Percentiles rank a stretch among this genome's conserved stretches.
Evolutionary conservation across 495 filamentous ascomycete genomes (phyloP).

Genomic region (Talaromyces trachyspermus): DNA sequence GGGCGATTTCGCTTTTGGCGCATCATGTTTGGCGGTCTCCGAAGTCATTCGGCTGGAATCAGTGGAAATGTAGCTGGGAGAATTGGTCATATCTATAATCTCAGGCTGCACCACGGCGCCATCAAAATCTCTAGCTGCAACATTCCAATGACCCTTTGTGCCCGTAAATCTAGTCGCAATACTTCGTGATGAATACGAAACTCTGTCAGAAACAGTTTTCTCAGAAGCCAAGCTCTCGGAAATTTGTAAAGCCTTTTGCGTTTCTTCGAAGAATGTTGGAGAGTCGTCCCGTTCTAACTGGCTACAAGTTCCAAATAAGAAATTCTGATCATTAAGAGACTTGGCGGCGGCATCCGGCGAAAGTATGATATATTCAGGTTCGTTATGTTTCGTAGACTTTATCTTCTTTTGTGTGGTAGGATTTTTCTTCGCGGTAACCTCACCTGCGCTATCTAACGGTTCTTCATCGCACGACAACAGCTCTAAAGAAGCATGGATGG

Average conservation of each 20-base stretch:
- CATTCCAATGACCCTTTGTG: conserved; percentile 55
- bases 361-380: conserved; percentile 47
- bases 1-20: background rate
- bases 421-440: conserved; percentile 17
- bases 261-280: conserved; percentile 56
- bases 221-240: conserved; percentile 36
- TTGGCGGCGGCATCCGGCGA: conserved; percentile 67
- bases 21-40: background rate
- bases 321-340: conserved; percentile 64
- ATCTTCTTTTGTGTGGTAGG: conserved; percentile 26
- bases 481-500: background rate
- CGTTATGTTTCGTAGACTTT: conserved; percentile 34
- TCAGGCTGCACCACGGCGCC: conserved; percentile 55
- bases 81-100: conserved; percentile 48
- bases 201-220: background rate
- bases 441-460: background rate
- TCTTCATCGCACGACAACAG: background rate
- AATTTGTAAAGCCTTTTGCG: conserved; percentile 60
- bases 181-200: conserved; percentile 1
- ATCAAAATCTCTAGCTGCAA: conserved; percentile 54
- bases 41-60: background rate
- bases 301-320: conserved; percentile 89
- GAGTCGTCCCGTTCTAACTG: conserved; percentile 76
- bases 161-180: conserved; percentile 21
- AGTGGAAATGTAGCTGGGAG: conserved; percentile 19